Evolutionary conservation across 2,329 filamentous ascomycete genomes (phyloP).

Genomic region (Rhynchosporium agropyri): DNA sequence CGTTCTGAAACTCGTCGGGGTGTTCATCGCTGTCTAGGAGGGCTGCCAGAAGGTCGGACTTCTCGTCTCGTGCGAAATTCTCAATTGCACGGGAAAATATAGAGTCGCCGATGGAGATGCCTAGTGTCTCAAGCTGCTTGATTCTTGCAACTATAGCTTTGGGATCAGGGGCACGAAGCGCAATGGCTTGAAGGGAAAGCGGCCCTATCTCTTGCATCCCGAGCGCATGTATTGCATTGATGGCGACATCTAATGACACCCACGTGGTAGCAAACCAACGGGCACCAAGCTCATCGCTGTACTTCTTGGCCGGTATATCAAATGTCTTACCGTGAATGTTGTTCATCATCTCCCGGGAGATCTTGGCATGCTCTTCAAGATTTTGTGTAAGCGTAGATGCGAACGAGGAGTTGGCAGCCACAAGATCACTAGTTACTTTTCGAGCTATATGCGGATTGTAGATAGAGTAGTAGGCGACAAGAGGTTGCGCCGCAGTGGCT

Average conservation of each 20-base stretch:
- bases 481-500: conserved; percentile 44
- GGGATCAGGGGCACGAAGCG: conserved; percentile 61
- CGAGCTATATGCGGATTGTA: conserved; percentile 39
- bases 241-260: conserved; percentile 71
- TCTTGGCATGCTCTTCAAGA: conserved; percentile 25
- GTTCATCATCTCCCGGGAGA: conserved; percentile 43
- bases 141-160: conserved; percentile 62
- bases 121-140: conserved; percentile 59
- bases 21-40: conserved; percentile 60
- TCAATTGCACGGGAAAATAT: conserved; percentile 68
- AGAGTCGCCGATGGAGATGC: conserved; percentile 63
- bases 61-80: conserved; percentile 61
- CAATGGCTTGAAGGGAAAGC: conserved; percentile 76
- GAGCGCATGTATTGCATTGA: conserved; percentile 70
- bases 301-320: conserved; percentile 47
- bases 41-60: conserved; percentile 43
- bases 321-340: conserved; percentile 39
- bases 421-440: conserved; percentile 35
- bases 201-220: conserved; percentile 75
- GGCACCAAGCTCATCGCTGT: conserved; percentile 74
- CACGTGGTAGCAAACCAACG: conserved; percentile 79
- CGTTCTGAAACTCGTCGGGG: conserved; percentile 63
- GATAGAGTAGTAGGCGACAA: conserved; percentile 46
- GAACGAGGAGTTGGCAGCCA: conserved; percentile 35
- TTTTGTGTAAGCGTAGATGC: conserved; percentile 22